phyloP scores from a whole-genome alignment of 2,329 filamentous ascomycete genomes.

The Cryphonectria parasitica region DNA sequence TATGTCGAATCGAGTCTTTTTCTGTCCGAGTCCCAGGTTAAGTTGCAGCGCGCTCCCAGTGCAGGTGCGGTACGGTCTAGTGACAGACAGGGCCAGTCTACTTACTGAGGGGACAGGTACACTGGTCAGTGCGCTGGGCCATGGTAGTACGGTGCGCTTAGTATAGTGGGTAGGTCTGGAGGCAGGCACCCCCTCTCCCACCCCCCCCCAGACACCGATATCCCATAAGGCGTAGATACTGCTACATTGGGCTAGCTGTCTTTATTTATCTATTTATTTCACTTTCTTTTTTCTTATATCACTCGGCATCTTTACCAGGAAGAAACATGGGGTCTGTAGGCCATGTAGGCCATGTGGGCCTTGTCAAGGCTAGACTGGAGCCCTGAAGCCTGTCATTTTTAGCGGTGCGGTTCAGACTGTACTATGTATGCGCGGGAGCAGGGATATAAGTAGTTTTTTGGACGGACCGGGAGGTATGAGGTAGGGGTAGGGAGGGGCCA shows the following conservation, averaged over 20 bases:
- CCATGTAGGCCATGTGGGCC: not conserved
- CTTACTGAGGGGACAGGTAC: slow-evolving; percentile 1
- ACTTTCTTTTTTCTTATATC: not conserved
- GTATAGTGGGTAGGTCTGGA: not conserved
- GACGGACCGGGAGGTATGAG: not conserved
- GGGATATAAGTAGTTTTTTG: not conserved
- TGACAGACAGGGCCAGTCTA: not conserved
- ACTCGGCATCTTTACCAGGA: not conserved
- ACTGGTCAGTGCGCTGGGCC: not conserved
- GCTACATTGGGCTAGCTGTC: slow-evolving; percentile 1
- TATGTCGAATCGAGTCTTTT: slow-evolving; percentile 14
- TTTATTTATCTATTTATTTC: not conserved
- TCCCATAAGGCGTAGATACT: slow-evolving; percentile 4
- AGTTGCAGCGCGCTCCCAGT: not conserved
- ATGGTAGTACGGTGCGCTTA: not conserved
- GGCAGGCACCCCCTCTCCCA: not conserved
- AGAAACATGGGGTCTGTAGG: not conserved
- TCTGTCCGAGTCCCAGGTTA: not conserved
- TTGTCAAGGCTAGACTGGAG: not conserved
- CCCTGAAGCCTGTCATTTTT: not conserved
- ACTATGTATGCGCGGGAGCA: not conserved
- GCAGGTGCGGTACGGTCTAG: not conserved
- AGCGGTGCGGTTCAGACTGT: not conserved
- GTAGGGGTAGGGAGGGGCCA: not conserved
- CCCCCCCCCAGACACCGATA: not conserved